Evolutionary conservation across 345 rosid genomes (phyloP).

Genomic region (Citrus glauca): DNA sequence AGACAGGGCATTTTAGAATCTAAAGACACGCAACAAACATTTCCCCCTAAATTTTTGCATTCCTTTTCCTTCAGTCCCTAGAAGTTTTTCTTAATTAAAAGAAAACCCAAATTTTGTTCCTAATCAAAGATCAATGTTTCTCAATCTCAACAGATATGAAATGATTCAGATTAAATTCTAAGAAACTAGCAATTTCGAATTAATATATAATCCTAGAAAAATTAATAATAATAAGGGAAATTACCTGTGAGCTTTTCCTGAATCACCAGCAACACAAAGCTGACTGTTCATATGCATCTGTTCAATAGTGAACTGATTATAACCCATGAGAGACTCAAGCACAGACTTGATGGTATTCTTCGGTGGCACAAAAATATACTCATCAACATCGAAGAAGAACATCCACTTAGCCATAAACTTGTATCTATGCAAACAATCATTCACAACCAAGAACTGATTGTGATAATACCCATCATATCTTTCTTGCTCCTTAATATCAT

Average conservation of each 20-base stretch:
- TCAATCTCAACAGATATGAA: not conserved
- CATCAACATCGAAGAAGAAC: slow-evolving; percentile 91
- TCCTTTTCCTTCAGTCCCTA: not conserved
- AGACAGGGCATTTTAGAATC: not conserved
- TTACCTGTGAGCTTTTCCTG: slow-evolving; percentile 67
- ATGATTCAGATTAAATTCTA: not conserved
- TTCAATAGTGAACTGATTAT: slow-evolving; percentile 68
- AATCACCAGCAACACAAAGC: slow-evolving; percentile 66
- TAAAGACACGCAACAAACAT: not conserved
- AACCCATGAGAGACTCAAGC: slow-evolving; percentile 55
- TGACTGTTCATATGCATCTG: slow-evolving; percentile 80
- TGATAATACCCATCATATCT: slow-evolving; percentile 94
- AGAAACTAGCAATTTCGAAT: not conserved
- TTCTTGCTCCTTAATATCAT: slow-evolving; percentile 77
- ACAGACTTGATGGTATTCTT: slow-evolving; percentile 52
- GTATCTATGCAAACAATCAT: slow-evolving; percentile 85
- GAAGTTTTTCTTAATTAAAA: not conserved
- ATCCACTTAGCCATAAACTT: slow-evolving; percentile 77
- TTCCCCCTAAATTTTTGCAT: not conserved
- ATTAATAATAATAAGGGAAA: not conserved
- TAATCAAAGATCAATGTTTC: not conserved
- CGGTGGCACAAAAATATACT: slow-evolving; percentile 58
- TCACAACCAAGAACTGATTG: slow-evolving; percentile 90
- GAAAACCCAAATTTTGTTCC: not conserved
- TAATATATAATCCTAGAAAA: not conserved